Conservation (phyloP, 441 rosid species). For the Erodium moschatum region DNA sequence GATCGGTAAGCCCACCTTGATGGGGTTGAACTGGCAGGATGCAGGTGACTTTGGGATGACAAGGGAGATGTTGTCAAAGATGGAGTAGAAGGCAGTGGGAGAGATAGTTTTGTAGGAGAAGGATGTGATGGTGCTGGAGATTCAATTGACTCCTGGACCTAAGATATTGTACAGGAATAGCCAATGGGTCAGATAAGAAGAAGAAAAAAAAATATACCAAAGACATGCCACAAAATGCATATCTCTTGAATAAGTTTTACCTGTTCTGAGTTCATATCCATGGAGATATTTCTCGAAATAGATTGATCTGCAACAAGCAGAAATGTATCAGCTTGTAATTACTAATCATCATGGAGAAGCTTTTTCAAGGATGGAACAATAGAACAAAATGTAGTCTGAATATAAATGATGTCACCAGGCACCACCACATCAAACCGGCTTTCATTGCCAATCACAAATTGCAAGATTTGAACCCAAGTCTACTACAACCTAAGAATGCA, state of each 20-base stretch:
- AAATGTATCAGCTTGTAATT: conserved; percentile 17
- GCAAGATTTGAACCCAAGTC: no score
- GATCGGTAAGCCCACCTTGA: conserved; percentile 37
- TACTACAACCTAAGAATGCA: no score
- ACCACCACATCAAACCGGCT: no score
- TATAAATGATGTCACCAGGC: neutral
- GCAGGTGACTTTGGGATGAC: conserved; percentile 41
- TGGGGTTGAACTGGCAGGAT: conserved; percentile 39
- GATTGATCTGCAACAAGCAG: conserved; percentile 49
- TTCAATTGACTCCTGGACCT: conserved; percentile 49
- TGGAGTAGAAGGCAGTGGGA: conserved; percentile 59
- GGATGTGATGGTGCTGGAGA: conserved; percentile 32
- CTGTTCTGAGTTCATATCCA: conserved; percentile 60
- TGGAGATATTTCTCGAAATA: conserved; percentile 46
- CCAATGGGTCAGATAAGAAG: conserved; percentile 15
- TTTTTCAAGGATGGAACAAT: neutral
- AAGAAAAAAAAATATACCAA: conserved; percentile 12
- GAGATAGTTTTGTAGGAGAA: conserved; percentile 46
- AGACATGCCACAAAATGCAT: conserved; percentile 8
- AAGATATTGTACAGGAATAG: conserved; percentile 14
- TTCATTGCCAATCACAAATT: no score
- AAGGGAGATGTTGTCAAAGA: conserved; percentile 41
- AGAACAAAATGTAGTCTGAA: neutral
- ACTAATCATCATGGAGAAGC: conserved; percentile 5
- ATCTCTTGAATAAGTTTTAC: conserved; percentile 30